phyloP scores from a whole-genome alignment of 2,329 filamentous ascomycete species.

The Botrytis elliptica region DNA sequence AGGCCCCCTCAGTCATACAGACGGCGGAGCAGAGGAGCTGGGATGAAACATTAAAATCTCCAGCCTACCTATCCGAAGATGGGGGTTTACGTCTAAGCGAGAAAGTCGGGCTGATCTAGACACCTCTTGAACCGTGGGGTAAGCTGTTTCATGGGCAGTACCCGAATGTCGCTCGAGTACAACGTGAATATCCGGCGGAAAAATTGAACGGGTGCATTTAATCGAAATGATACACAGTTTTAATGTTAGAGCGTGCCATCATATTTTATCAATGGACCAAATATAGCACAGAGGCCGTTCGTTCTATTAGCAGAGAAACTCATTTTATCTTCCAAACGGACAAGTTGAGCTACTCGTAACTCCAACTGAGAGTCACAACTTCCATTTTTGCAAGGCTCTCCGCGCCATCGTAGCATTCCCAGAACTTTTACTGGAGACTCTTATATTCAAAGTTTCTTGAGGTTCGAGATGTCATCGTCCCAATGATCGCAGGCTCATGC shows the following conservation, averaged over 20 bases:
- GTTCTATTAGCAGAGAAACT: neutral
- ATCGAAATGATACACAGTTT: neutral
- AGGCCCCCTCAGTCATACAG: neutral
- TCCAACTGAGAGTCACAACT: neutral
- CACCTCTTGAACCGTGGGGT: neutral
- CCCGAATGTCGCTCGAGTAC: neutral
- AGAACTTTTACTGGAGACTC: neutral
- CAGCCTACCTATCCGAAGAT: constrained; percentile 3
- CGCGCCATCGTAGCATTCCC: neutral
- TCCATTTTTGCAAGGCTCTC: neutral
- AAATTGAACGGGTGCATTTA: neutral
- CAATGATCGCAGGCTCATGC: neutral
- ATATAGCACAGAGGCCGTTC: neutral
- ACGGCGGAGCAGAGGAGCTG: neutral
- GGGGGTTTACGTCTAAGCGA: neutral
- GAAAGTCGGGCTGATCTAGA: neutral
- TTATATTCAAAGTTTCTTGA: neutral
- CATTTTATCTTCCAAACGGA: neutral
- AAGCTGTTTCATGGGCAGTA: neutral
- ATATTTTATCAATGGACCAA: neutral
- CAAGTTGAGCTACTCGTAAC: neutral
- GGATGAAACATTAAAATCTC: neutral
- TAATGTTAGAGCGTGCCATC: neutral
- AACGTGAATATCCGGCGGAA: neutral
- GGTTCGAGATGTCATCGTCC: neutral